Evolutionary conservation across 2,329 filamentous ascomycete genomes (phyloP).

Genomic region (Phialemonium atrogriseum): DNA sequence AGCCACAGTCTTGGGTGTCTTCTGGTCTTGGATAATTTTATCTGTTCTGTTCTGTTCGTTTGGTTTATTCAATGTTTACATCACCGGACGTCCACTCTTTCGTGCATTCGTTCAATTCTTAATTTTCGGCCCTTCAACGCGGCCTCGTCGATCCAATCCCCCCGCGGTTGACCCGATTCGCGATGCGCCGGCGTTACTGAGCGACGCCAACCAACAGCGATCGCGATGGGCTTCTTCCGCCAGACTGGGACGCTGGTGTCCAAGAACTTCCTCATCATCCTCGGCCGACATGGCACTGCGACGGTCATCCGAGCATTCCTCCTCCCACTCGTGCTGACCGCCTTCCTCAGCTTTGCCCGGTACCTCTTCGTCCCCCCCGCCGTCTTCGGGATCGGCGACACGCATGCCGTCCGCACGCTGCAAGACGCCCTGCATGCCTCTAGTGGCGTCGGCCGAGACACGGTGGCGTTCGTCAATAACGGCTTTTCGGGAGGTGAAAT

Average conservation of each 20-base stretch:
- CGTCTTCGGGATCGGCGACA: slow-evolving; percentile 61
- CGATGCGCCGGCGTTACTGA: too few relatives aligned
- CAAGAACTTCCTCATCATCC: slow-evolving; percentile 54
- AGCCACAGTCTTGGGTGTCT: too few relatives aligned
- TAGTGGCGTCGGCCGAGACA: slow-evolving; percentile 49
- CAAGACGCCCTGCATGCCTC: slow-evolving; percentile 52
- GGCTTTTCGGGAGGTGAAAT: slow-evolving; percentile 63
- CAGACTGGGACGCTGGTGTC: slow-evolving; percentile 53
- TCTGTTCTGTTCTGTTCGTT: too few relatives aligned
- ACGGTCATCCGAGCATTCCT: slow-evolving; percentile 50
- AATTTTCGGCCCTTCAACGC: too few relatives aligned
- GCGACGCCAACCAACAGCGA: too few relatives aligned
- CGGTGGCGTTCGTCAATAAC: slow-evolving; percentile 72
- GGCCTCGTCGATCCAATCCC: too few relatives aligned
- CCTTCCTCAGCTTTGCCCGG: slow-evolving; percentile 62
- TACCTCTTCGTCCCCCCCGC: slow-evolving; percentile 78
- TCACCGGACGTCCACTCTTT: too few relatives aligned
- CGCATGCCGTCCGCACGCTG: slow-evolving; percentile 55
- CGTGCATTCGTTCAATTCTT: too few relatives aligned
- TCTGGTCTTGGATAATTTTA: too few relatives aligned
- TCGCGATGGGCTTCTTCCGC: slow-evolving; percentile 47
- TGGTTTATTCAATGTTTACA: too few relatives aligned
- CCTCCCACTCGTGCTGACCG: slow-evolving; percentile 48
- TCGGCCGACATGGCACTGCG: slow-evolving; percentile 43
- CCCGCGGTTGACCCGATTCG: too few relatives aligned